Evolutionary conservation across 805 yeast genomes (phyloP), one percentile per base, ranked within the genome.

Genomic region (Candida golubevii): DNA sequence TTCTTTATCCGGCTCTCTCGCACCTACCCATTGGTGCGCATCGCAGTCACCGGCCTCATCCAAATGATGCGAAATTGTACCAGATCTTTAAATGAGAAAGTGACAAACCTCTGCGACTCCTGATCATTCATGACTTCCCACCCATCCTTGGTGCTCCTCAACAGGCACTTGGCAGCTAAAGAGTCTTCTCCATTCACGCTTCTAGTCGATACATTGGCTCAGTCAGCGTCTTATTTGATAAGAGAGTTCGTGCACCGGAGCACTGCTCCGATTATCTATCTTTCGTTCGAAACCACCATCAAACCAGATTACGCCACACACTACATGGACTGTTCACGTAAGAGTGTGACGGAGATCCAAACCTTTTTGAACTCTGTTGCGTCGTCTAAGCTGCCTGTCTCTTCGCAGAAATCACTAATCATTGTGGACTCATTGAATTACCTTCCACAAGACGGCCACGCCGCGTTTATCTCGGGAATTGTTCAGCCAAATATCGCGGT

Each of bases 161-260:
- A 75, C 37, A 67, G 98, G 46, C 67, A 88, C 7, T 62, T 93
- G 3, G 64, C 81, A 3, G 65, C 87, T 41, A 85, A 82, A 51
- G 98, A 93, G 56, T 63, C 63, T 18, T 77, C 91, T 0, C 95
- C 96, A 0, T 77, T 91, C 43, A 61, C 88, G 3, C 69, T 91
- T 5, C 69, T 85, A 4, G 58, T 78, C 8, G 98, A 93, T 60
- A 74, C 85, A 1, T 63, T 88, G 8, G 68, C 75, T 0, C 97
- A 90, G 60, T 78, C 93, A 0, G 79, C 88, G 0, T 53, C 65
- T 28, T 55, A 67, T 37, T 61, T 90, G 10, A 56, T 86, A 1
- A 58, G 65, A 26, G 97, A 88, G 58, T 71, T 89, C 38, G 62
- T 74, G 2, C 61, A 71, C 50, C 69, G 74, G 51, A 62, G 65